phyloP scores from a whole-genome alignment of 1,284 basidiomycete genomes.

The Xanthoconium separans region DNA sequence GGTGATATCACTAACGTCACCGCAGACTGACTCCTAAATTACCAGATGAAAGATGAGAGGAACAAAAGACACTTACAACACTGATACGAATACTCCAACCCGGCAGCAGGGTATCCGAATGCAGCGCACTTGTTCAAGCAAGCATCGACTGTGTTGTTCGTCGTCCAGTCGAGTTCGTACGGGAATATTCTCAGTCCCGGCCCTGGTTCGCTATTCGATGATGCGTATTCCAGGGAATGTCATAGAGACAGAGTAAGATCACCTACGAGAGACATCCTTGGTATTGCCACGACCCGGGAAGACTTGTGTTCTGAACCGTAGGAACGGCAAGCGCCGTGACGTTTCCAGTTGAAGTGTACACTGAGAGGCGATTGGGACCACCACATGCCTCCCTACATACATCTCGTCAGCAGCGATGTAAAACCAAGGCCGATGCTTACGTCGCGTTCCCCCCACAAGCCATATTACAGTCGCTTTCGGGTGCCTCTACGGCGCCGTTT shows the following conservation, averaged over 20 bases:
- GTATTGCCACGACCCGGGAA: conserved; percentile 65
- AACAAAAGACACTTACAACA: conserved; percentile 43
- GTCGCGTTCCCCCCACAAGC: conserved; percentile 61
- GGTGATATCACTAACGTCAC: conserved; percentile 56
- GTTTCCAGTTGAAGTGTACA: conserved; percentile 55
- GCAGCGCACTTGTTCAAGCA: conserved; percentile 64
- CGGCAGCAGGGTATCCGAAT: conserved; percentile 66
- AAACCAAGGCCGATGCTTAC: conserved; percentile 39
- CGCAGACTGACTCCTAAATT: conserved; percentile 50
- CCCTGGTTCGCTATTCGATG: conserved; percentile 29
- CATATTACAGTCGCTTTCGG: conserved; percentile 60
- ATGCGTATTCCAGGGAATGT: background rate
- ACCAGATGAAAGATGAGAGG: background rate
- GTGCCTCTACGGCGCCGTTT: conserved; percentile 52
- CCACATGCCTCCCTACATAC: conserved; percentile 63
- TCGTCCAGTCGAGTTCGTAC: conserved; percentile 55
- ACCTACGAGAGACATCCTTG: conserved; percentile 64
- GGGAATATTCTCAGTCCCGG: conserved; percentile 47
- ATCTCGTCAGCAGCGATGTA: background rate
- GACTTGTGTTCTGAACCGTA: conserved; percentile 46
- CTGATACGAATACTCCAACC: conserved; percentile 58
- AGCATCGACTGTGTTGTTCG: conserved; percentile 59
- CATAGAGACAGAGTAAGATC: background rate
- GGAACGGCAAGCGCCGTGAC: conserved; percentile 62
- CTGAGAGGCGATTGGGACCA: conserved; percentile 65